phyloP scores from a whole-genome alignment of 2,329 filamentous ascomycete species.

The Westerdykella ornata region DNA sequence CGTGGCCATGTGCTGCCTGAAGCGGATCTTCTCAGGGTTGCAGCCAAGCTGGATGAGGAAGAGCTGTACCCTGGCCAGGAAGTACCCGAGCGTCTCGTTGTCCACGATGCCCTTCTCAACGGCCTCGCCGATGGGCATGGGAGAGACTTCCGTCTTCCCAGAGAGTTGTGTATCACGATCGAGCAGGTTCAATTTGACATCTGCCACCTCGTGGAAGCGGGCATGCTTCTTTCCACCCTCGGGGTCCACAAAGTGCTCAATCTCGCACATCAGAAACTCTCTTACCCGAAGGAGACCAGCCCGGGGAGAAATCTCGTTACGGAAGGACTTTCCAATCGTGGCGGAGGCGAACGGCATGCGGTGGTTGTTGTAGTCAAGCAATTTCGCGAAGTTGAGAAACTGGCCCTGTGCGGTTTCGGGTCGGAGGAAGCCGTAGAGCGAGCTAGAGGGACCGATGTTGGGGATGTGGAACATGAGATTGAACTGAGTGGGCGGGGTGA shows the following conservation, averaged over 20 bases:
- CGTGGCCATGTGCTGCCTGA: constrained; percentile 93
- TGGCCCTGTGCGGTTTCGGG: constrained; percentile 98
- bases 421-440: constrained; percentile 56
- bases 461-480: constrained; percentile 98
- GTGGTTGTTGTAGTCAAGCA: constrained; percentile 92
- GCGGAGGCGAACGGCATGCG: constrained; percentile 96
- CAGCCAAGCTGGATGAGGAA: constrained; percentile 87
- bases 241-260: constrained; percentile 97
- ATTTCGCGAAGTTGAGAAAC: constrained; percentile 93
- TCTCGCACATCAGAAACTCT: constrained; percentile 98
- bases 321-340: constrained; percentile 94
- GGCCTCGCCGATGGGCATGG: constrained; percentile 75
- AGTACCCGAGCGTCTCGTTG: constrained; percentile 97
- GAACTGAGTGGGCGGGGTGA: constrained; percentile 79
- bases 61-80: constrained; percentile 84
- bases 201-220: constrained; percentile 77
- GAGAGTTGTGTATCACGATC: constrained; percentile 78
- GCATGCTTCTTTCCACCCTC: constrained; percentile 89
- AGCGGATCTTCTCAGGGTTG: constrained; percentile 81
- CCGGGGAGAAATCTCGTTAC: constrained; percentile 94
- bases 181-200: constrained; percentile 76
- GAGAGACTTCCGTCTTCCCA: constrained; percentile 70
- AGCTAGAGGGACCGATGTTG: constrained; percentile 71
- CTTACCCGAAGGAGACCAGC: constrained; percentile 87
- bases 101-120: constrained; percentile 78